Evolutionary conservation across 2,329 filamentous ascomycete species (phyloP).

Genomic region (Colletotrichum sp.): DNA sequence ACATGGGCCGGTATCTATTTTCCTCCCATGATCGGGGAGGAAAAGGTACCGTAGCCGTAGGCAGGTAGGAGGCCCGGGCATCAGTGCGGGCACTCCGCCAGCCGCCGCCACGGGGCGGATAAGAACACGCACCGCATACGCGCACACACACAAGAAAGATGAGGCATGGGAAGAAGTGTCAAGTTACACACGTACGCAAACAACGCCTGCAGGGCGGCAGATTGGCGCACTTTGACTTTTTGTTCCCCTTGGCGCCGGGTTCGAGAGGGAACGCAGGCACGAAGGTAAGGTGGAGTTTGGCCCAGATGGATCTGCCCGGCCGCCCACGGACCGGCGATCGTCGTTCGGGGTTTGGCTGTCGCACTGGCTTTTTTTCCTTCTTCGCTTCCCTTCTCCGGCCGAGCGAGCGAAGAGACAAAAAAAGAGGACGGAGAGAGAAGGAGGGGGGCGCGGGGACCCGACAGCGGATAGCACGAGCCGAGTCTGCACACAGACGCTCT

Average conservation of each 20-base stretch:
- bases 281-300: neutral
- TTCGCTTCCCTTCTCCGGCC: neutral
- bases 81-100: neutral
- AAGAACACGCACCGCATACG: neutral
- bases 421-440: neutral
- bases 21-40: neutral
- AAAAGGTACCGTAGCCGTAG: neutral
- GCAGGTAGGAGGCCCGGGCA: neutral
- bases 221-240: slow-evolving; percentile 2
- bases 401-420: neutral
- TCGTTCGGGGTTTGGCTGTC: neutral
- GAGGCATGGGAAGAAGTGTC: neutral
- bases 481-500: neutral
- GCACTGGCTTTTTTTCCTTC: neutral
- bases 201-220: neutral
- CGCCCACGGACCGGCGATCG: slow-evolving; percentile 13
- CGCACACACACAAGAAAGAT: neutral
- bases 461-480: neutral
- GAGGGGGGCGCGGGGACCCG: neutral
- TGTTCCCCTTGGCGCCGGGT: neutral
- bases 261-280: neutral
- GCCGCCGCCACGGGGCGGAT: neutral
- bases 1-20: neutral
- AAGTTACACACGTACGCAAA: neutral
- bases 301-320: neutral